phyloP scores from a whole-genome alignment of 2,329 filamentous ascomycete genomes.

The Cladobotryum mycophilum region DNA sequence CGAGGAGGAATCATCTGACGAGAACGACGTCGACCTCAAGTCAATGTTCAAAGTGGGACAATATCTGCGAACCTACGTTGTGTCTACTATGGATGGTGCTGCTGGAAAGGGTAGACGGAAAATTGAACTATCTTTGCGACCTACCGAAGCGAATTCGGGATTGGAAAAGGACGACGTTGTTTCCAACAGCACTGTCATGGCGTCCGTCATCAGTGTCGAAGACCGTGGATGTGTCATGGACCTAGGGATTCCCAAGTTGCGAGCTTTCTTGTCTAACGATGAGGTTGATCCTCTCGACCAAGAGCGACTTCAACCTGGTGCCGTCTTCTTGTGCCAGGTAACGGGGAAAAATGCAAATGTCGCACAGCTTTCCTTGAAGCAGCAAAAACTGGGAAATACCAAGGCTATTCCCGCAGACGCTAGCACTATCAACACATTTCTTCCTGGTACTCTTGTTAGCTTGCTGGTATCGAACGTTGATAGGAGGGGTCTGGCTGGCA shows the following conservation, averaged over 20 bases:
- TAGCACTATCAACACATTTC: constrained; percentile 80
- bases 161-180: constrained; percentile 68
- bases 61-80: constrained; percentile 78
- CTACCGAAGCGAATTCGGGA: constrained; percentile 69
- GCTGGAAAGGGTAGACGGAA: constrained; percentile 64
- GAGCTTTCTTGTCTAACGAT: constrained; percentile 79
- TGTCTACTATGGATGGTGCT: constrained; percentile 65
- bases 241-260: constrained; percentile 65
- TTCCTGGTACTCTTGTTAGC: constrained; percentile 87
- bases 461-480: constrained; percentile 73
- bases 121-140: constrained; percentile 82
- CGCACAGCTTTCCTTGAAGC: constrained; percentile 74
- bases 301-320: constrained; percentile 68
- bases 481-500: constrained; percentile 71
- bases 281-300: constrained; percentile 65
- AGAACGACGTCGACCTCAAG: constrained; percentile 63
- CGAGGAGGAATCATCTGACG: constrained; percentile 42
- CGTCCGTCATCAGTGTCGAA: constrained; percentile 83
- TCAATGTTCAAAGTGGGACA: constrained; percentile 76
- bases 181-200: constrained; percentile 73
- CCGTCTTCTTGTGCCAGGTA: constrained; percentile 78
- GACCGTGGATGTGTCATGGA: constrained; percentile 96
- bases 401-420: constrained; percentile 65
- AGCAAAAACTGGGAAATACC: constrained; percentile 60
- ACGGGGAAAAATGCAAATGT: constrained; percentile 69